Percentiles rank a stretch among this genome's conserved stretches.
phyloP scores from a whole-genome alignment of 495 filamentous ascomycete species.

The Penicillium paradoxum region DNA sequence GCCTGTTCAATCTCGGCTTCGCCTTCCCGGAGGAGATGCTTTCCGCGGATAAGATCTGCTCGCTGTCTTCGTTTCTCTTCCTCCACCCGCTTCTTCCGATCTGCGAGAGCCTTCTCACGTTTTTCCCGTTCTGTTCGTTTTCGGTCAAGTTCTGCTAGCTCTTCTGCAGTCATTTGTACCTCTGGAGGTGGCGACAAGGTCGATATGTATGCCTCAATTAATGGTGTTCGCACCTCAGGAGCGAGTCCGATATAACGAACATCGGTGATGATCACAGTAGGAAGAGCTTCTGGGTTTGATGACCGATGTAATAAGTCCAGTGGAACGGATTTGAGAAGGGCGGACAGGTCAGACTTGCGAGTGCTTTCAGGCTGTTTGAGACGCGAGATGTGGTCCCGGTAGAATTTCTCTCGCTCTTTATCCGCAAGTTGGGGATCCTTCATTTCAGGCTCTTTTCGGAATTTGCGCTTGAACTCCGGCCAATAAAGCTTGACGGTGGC shows the following conservation, averaged over 20 bases:
- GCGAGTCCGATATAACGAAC: conserved; percentile 76
- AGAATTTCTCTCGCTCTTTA: conserved; percentile 86
- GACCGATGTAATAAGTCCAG: conserved; percentile 60
- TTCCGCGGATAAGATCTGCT: conserved; percentile 61
- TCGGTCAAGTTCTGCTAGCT: conserved; percentile 56
- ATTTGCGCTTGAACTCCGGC: conserved; percentile 93
- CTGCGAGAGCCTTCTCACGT: conserved; percentile 69
- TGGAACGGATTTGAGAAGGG: conserved; percentile 68
- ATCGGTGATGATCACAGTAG: conserved; percentile 64
- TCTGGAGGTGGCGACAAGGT: conserved; percentile 64
- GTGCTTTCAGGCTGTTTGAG: conserved; percentile 70
- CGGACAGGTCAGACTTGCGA: conserved; percentile 72
- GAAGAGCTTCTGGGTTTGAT: conserved; percentile 59
- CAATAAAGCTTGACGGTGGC: conserved; percentile 91
- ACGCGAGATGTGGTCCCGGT: conserved; percentile 78
- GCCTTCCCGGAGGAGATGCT: conserved; percentile 64
- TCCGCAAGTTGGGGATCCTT: conserved; percentile 68
- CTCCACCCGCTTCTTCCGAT: conserved; percentile 66
- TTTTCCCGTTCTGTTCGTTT: conserved; percentile 60
- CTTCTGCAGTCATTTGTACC: conserved; percentile 45
- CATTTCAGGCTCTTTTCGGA: conserved; percentile 76
- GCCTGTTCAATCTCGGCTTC: conserved; percentile 75
- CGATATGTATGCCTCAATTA: conserved; percentile 73
- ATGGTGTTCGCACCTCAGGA: conserved; percentile 59
- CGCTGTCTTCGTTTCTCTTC: conserved; percentile 68